These are phyloP conservation scores for Gonium pectorale DNA, from an alignment of 139 green algal genomes.

Conservation along the genomic window DNA sequence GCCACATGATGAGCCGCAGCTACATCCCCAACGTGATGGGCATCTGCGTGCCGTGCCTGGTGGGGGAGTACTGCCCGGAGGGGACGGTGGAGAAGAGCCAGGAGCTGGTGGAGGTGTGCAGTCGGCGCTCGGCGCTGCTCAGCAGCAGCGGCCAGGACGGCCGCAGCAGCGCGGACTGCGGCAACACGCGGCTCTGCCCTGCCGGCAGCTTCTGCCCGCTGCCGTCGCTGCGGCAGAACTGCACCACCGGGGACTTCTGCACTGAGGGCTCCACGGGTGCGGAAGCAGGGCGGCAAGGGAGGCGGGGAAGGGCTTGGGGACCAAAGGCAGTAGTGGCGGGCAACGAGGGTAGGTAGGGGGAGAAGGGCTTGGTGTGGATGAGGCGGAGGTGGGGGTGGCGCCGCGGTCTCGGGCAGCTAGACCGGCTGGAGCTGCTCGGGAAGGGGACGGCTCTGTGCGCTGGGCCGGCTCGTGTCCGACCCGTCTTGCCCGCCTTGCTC, in stretches of 20 bases:
- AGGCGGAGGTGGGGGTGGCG: not conserved
- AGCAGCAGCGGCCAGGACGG: not conserved
- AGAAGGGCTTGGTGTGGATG: no score
- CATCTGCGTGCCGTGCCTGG: constrained; percentile 38
- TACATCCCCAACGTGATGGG: not conserved
- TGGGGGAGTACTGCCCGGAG: constrained; percentile 31
- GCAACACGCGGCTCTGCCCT: constrained; percentile 19
- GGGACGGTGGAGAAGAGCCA: constrained; percentile 34
- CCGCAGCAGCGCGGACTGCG: not conserved
- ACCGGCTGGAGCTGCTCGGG: no score
- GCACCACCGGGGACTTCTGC: constrained; percentile 3
- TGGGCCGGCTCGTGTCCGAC: no score
- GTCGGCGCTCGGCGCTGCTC: not conserved
- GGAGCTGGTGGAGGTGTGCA: constrained; percentile 15
- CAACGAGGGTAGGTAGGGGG: no score
- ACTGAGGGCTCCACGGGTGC: constrained; percentile 7
- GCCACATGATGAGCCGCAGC: not conserved
- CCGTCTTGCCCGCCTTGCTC: not conserved
- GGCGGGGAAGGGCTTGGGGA: no score
- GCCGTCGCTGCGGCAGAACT: not conserved
- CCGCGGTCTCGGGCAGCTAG: no score
- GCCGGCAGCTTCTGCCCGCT: constrained; percentile 14
- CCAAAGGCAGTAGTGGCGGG: no score
- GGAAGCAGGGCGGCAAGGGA: not conserved
- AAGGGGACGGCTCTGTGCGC: no score